phyloP scores from a whole-genome alignment of 257 asterid species.

The Cynanchum wilfordii region DNA sequence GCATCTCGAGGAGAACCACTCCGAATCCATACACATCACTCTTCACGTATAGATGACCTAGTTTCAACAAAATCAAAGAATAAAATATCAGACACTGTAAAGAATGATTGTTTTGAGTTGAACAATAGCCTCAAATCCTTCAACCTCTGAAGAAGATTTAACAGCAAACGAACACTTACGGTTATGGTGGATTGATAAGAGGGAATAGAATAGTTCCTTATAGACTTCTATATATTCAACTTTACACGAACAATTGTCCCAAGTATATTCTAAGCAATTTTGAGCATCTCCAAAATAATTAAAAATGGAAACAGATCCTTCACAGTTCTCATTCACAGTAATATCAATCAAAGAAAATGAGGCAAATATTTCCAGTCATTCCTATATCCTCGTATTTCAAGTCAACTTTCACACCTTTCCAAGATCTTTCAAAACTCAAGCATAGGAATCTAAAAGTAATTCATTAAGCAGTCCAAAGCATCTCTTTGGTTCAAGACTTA shows the following conservation, averaged over 20 bases:
- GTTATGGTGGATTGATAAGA: background rate
- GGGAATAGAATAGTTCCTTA: too few relatives aligned
- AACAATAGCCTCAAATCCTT: background rate
- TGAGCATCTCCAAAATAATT: background rate
- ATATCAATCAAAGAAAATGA: background rate
- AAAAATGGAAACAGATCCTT: background rate
- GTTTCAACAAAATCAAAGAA: background rate
- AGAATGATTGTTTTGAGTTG: background rate
- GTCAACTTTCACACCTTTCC: background rate
- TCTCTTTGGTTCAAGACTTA: background rate
- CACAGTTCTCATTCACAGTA: background rate
- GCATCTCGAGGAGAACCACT: constrained; percentile 39
- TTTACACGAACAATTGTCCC: background rate
- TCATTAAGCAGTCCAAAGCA: background rate
- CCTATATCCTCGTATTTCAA: background rate
- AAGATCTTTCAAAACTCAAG: constrained; percentile 1
- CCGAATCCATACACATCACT: constrained; percentile 51
- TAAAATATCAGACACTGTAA: background rate
- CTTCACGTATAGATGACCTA: constrained; percentile 45
- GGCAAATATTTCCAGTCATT: background rate
- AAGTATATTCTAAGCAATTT: too few relatives aligned
- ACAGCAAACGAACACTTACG: background rate
- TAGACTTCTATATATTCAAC: background rate
- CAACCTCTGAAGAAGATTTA: background rate
- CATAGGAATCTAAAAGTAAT: background rate